Base-by-base conservation (phyloP, 2,329 filamentous ascomycete species). In the Aspergillus versicolor region DNA sequence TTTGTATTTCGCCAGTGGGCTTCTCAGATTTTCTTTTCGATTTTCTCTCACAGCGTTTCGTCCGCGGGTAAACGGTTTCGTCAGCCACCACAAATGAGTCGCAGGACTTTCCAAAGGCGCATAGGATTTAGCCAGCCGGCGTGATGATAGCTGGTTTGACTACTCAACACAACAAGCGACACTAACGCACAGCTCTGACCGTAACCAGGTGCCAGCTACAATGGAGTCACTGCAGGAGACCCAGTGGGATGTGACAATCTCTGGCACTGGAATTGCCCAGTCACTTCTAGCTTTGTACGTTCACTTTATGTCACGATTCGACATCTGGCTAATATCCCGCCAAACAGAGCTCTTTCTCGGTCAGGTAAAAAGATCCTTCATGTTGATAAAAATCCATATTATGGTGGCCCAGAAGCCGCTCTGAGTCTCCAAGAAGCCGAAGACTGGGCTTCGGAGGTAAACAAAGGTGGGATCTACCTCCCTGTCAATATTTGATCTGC, bases 291-390 rank as follows among this genome's bases (percentile, higher is more conserved):
- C 89, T 73, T 80, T 92, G 89, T 92, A 72, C 77, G 82, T 71
- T 52, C 48, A 41, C 46, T 57, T 52, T 22, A 34, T 37, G 43
- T 13, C 32, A 12, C 22, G 22, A 40, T 54, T 50, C 55, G 48
- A 62, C 61, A 65, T 65, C 63, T 66, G 65, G 27, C 68, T 75
- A 78, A 78, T 78, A 84, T 91, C 34, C 75, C 76, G 71, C 69
- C 74, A 71, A 62, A 64, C 82, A 97, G 93, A 83, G 89, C 93
- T 68, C 83, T 97, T 67, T 97, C 93, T 65, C 88, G 92, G 70
- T 96, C 92, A 61, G 88, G 87, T 71, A 96, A 96, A 81, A 94
- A 91, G 68, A 85, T 97, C 64, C 84, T 97, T 59, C 93, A 97
- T 73, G 80, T 97, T 71, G 93, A 97, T 72, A 83, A 84, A 62